Base-by-base conservation (phyloP, 2,329 filamentous ascomycete genomes). In the Xylaria sp. region DNA sequence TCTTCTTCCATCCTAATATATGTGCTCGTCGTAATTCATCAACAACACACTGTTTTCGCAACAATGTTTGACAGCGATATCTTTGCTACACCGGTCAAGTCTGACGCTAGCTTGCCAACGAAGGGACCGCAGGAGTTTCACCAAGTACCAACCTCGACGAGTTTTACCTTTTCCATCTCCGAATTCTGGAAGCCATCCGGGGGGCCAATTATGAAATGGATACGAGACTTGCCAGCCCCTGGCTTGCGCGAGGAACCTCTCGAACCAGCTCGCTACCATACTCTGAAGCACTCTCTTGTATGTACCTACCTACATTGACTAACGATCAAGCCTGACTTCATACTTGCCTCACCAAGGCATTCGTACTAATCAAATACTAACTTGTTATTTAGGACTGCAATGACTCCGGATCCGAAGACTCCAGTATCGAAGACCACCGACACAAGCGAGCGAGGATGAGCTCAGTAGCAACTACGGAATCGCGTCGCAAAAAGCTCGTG, bases 221-320 rank as follows among this genome's bases (percentile, higher is more conserved):
- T 78, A n/a, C 70, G 71, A 12, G 69, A 75, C 9, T 19, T 78
- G 7, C 75, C 75, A 1, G 62, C 30, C 21, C 62, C 69, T 8
- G 51, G 34, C 7, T 51, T 68, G 17, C 70, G 51, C 8, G 69
- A 74, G 11, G 50, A 71, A 19, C 65, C 70, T 1, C 17, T 74
- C 5, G 69, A 69, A 24, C 72, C 75, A 19, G 71, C 65, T 19
- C 61, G 54, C 8, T 65, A 70, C 36, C 62, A 70, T 17, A 64
- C 70, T 6, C 64, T 72, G 30, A 78, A 78, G 61, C 76, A 71
- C 53, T 36, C 61, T 17, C 47, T 78, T 61, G 77, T 78, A 68
- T 39, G 73, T 68, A 48, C 2, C 17, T 21, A 48, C 21, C 47
- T 48, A 24, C 61, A 42, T 48, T 21, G 27, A 9, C 1, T 2